phyloP scores from a whole-genome alignment of 2,329 filamentous ascomycete species.

The Aspergillus pseudoterreus region DNA sequence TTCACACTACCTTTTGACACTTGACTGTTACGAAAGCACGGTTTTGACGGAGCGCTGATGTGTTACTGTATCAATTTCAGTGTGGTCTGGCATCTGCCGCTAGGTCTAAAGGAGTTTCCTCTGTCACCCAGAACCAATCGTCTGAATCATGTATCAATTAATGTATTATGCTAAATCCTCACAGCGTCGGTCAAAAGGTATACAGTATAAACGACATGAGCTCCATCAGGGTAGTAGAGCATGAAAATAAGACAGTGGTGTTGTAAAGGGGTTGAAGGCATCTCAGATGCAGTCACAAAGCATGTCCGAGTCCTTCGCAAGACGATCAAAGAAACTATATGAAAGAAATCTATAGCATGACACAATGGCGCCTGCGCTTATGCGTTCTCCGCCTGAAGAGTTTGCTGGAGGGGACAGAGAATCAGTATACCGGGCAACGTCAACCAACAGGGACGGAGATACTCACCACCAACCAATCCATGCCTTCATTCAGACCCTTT shows the following conservation, averaged over 20 bases:
- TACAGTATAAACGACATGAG: constrained; percentile 34
- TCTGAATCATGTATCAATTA: constrained; percentile 12
- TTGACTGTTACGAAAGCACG: neutral
- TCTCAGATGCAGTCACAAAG: constrained; percentile 12
- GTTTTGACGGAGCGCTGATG: too few species aligned
- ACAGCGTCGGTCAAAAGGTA: constrained; percentile 21
- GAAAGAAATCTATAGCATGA: constrained; percentile 29
- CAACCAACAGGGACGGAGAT: neutral
- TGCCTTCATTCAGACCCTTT: constrained; percentile 89
- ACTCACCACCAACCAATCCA: constrained; percentile 95
- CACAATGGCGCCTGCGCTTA: constrained; percentile 29
- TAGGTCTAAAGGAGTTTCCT: too few species aligned
- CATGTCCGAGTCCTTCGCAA: constrained; percentile 9
- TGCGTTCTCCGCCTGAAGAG: constrained; percentile 42
- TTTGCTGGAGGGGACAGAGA: constrained; percentile 31
- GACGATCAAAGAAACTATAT: constrained; percentile 23
- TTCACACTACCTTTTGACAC: neutral
- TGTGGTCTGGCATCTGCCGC: too few species aligned
- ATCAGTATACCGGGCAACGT: constrained; percentile 10
- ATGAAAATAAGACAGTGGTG: constrained; percentile 12
- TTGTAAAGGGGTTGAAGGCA: constrained; percentile 9
- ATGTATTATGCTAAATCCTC: constrained; percentile 30
- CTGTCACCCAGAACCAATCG: neutral
- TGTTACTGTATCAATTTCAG: too few species aligned
- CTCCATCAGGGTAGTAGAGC: constrained; percentile 23